These are phyloP conservation scores for Cystoisospora suis DNA, from an alignment of 169 alveolate species.

Conservation along the genomic window DNA sequence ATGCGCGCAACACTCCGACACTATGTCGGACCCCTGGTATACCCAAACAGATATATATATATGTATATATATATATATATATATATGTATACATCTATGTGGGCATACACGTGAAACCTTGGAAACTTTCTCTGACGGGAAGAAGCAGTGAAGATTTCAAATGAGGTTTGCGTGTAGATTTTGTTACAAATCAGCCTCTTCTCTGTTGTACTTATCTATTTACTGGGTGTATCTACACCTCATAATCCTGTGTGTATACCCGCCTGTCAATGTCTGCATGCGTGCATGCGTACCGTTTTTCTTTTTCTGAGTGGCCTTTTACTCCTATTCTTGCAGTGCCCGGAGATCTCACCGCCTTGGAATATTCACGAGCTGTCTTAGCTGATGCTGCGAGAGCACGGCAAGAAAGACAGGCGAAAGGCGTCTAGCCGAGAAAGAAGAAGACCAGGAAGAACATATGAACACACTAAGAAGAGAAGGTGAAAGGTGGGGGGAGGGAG, in stretches of 20 bases:
- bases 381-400: slow-evolving; percentile 35
- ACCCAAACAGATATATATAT: not conserved
- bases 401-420: not conserved
- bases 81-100: not conserved
- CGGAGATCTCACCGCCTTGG: not conserved
- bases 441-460: not conserved
- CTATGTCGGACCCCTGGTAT: not conserved
- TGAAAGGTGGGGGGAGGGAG: not conserved
- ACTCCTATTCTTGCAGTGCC: not conserved
- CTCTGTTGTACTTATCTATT: too few relatives aligned
- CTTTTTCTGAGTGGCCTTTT: not conserved
- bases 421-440: not conserved
- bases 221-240: too few relatives aligned
- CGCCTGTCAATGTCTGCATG: not conserved
- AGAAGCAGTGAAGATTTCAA: not conserved
- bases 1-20: not conserved
- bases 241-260: not conserved
- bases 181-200: too few relatives aligned
- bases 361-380: slow-evolving; percentile 12
- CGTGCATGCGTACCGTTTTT: not conserved
- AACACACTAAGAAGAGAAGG: not conserved
- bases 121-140: not conserved
- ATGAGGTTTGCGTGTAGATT: not conserved
- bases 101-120: not conserved
- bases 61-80: too few relatives aligned